Evolutionary conservation across 805 yeast species (phyloP).

Genomic region (Myxozyma monticola): DNA sequence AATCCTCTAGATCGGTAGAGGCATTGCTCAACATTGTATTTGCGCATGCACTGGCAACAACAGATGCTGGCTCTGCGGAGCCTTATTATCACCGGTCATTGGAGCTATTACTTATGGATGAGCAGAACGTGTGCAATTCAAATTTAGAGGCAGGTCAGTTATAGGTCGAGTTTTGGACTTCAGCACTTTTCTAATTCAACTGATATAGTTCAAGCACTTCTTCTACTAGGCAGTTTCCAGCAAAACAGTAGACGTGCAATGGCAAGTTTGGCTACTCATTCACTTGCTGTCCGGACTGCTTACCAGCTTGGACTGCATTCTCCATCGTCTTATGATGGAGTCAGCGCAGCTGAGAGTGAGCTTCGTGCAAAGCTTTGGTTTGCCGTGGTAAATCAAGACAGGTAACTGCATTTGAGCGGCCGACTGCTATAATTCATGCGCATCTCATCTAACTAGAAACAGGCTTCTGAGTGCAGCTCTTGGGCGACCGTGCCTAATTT

Average conservation of each 20-base stretch:
- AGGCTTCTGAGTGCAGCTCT: neutral
- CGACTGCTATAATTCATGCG: too few species aligned
- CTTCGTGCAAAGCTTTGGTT: slow-evolving; percentile 2
- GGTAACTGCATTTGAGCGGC: neutral
- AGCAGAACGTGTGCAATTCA: neutral
- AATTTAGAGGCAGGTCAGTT: neutral
- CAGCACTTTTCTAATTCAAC: neutral
- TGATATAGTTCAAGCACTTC: neutral
- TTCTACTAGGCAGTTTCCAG: neutral
- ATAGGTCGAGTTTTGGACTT: too few species aligned
- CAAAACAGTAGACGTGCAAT: slow-evolving; percentile 1
- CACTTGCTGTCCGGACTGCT: neutral
- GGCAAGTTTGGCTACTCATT: slow-evolving; percentile 1
- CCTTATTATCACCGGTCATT: neutral
- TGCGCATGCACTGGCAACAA: neutral
- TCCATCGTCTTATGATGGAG: neutral
- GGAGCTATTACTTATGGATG: neutral
- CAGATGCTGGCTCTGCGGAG: neutral
- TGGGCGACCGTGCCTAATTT: neutral
- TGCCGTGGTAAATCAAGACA: neutral
- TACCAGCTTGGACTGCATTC: neutral
- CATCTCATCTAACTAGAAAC: neutral
- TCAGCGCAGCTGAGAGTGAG: neutral
- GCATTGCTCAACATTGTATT: neutral
- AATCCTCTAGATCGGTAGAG: neutral